Evolutionary conservation across 495 filamentous ascomycete species (phyloP).

Genomic region (Aspergillus carlsbadensis): DNA sequence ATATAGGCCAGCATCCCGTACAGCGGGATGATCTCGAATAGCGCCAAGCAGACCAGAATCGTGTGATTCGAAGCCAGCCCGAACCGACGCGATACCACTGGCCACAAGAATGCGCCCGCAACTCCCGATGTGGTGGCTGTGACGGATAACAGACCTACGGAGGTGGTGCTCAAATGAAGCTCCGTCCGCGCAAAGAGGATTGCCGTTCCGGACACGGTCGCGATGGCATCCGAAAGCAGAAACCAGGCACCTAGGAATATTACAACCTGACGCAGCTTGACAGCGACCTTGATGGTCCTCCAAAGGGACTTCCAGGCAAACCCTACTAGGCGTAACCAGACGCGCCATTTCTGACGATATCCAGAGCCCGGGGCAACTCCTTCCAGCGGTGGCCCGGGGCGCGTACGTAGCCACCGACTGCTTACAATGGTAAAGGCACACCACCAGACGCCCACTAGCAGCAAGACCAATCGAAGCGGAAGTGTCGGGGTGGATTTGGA

Average conservation of each 20-base stretch:
- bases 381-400: slow-evolving; percentile 76
- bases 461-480: slow-evolving; percentile 72
- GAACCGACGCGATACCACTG: slow-evolving; percentile 61
- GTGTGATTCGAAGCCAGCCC: slow-evolving; percentile 70
- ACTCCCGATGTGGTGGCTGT: slow-evolving; percentile 77
- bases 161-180: slow-evolving; percentile 73
- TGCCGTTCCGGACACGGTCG: slow-evolving; percentile 87
- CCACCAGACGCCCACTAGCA: slow-evolving; percentile 88
- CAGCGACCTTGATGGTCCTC: slow-evolving; percentile 70
- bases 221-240: slow-evolving; percentile 81
- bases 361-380: slow-evolving; percentile 15
- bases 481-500: slow-evolving; percentile 30
- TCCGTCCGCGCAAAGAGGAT: slow-evolving; percentile 89
- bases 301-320: slow-evolving; percentile 82
- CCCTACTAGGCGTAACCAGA: slow-evolving; percentile 54
- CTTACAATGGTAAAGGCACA: slow-evolving; percentile 76
- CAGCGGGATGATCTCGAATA: slow-evolving; percentile 84
- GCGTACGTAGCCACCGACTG: slow-evolving; percentile 74
- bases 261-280: slow-evolving; percentile 71
- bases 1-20: slow-evolving; percentile 86
- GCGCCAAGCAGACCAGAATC: slow-evolving; percentile 73
- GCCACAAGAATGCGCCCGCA: slow-evolving; percentile 81
- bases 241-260: slow-evolving; percentile 89
- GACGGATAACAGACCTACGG: slow-evolving; percentile 78
- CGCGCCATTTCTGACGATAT: slow-evolving; percentile 27